Evolutionary conservation across 2,329 filamentous ascomycete species (phyloP), one percentile per base, ranked within the genome.

Genomic region (Dactylonectria estremocensis): DNA sequence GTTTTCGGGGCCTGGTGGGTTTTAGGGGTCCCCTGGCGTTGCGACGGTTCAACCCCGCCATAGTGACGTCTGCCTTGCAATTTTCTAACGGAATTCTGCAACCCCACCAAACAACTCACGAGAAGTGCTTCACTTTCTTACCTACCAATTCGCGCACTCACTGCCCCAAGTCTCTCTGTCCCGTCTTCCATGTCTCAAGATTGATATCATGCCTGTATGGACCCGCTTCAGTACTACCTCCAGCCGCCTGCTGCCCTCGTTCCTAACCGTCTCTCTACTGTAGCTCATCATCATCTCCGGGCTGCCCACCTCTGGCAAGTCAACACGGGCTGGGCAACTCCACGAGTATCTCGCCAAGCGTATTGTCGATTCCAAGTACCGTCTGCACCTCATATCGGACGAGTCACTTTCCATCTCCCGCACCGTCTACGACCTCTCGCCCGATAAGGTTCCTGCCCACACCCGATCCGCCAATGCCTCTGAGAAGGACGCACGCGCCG

Each of bases 401-500:
- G 88, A 93, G 70, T 86, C 87, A 4, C 88, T 95, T 49, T 90
- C 90, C 50, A 90, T 95, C 63, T 84, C 90, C 3, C 91, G 93
- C 67, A 77, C 86, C 64, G 93, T 93, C 48, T 95, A 95, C 84
- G 89, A 92, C 75, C 86, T 92, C 46, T 89, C 88, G 2, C 81
- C 84, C 4, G 76, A 78, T 2, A 79, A 80, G 20, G 81, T 90
- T 22, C 86, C 86, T 3, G 86, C 85, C 4, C 89, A 92, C 75
- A 86, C 88, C 37, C 89, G 92, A 67, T 92, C 91, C 28, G 92
- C 93, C 65, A 93, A 93, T 74, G 88, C 89, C 28, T 88, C 90
- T 1, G 93, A 97, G 78, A 97, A 97, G 80, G 92, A 95, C 81
- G 93, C 93, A 1, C 89, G 93, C 28, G 93, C 93, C 2, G 87